phyloP scores from a whole-genome alignment of 78 protist species.

The Cavenderia fasciculata region DNA sequence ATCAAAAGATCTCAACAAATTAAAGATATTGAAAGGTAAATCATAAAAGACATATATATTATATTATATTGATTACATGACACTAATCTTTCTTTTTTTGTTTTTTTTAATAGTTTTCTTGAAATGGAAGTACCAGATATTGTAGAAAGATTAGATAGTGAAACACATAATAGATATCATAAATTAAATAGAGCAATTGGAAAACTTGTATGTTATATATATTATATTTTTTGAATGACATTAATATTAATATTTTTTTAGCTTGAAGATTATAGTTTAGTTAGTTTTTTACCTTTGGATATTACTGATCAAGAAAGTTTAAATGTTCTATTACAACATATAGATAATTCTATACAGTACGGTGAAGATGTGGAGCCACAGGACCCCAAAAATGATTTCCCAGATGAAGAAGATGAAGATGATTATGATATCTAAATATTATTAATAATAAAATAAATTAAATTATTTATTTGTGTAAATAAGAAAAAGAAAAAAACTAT shows the following conservation, averaged over 20 bases:
- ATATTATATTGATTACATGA: background rate
- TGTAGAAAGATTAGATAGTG: constrained; percentile 16
- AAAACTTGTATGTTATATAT: constrained; percentile 14
- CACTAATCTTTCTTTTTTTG: background rate
- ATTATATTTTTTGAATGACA: background rate
- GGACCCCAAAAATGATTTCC: constrained; percentile 27
- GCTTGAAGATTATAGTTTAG: constrained; percentile 90
- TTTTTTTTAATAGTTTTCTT: constrained; percentile 48
- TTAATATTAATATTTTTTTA: background rate
- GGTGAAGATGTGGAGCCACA: constrained; percentile 93
- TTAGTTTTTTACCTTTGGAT: constrained; percentile 88
- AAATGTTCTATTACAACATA: constrained; percentile 45
- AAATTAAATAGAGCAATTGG: constrained; percentile 74
- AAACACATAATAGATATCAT: constrained; percentile 51
- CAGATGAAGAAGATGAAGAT: constrained; percentile 34
- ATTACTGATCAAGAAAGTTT: constrained; percentile 74
- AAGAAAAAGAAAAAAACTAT: too few relatives aligned
- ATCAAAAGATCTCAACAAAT: constrained; percentile 24
- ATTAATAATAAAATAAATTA: background rate
- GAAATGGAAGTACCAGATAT: constrained; percentile 50
- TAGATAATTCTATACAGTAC: constrained; percentile 91
- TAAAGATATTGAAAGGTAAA: constrained; percentile 54
- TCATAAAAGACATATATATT: background rate
- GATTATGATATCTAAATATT: constrained; percentile 6
- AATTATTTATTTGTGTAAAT: too few relatives aligned